Conservation (phyloP, 2,329 filamentous ascomycete species). For the Magnaporthiopsis incrustans region DNA sequence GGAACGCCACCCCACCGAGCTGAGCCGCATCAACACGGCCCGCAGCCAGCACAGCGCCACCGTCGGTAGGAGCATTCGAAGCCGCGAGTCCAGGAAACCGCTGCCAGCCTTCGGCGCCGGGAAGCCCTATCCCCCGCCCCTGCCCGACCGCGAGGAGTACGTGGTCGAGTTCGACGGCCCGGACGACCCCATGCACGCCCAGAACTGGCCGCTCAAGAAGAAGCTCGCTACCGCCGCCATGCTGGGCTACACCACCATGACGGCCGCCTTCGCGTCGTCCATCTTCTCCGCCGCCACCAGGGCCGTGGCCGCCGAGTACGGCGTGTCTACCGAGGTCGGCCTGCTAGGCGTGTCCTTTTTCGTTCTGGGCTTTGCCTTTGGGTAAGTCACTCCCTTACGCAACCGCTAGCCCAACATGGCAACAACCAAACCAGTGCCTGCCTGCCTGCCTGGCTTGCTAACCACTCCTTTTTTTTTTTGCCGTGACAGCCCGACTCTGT, state of each 20-base stretch:
- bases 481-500: conserved; percentile 48
- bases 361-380: conserved; percentile 65
- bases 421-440: background rate
- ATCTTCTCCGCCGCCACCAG: conserved; percentile 63
- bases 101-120: conserved; percentile 63
- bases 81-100: conserved; percentile 41
- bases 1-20: conserved; percentile 59
- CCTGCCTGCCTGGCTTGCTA: background rate
- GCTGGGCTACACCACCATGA: conserved; percentile 66
- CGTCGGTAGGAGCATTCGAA: conserved; percentile 45
- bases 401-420: background rate
- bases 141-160: conserved; percentile 67
- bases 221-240: conserved; percentile 65
- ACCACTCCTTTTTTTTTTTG: background rate
- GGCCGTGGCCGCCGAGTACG: conserved; percentile 47
- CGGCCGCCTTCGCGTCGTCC: conserved; percentile 63
- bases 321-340: conserved; percentile 54
- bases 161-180: conserved; percentile 76
- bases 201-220: conserved; percentile 77
- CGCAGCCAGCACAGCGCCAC: conserved; percentile 64
- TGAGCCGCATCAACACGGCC: conserved; percentile 64
- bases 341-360: conserved; percentile 60
- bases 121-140: conserved; percentile 63
- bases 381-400: conserved; percentile 20
- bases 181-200: conserved; percentile 74